phyloP scores from a whole-genome alignment of 2,329 filamentous ascomycete genomes.

The Albifimbria verrucaria region DNA sequence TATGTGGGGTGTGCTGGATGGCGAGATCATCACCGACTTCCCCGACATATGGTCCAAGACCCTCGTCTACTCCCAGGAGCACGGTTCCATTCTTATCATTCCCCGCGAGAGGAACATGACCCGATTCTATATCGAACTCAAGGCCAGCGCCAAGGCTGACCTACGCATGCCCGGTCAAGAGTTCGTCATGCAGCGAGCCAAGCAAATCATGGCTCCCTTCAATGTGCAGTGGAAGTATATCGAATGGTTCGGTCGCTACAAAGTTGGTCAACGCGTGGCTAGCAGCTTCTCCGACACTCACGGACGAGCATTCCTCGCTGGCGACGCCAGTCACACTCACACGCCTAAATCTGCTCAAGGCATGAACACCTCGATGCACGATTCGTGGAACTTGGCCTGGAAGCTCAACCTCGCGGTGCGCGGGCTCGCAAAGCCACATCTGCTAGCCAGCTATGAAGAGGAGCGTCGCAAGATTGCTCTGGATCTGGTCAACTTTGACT shows the following conservation, averaged over 20 bases:
- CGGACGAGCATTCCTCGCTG: slow-evolving; percentile 63
- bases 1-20: slow-evolving; percentile 70
- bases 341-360: slow-evolving; percentile 70
- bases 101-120: slow-evolving; percentile 72
- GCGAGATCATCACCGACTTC: slow-evolving; percentile 67
- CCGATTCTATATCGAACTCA: slow-evolving; percentile 58
- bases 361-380: slow-evolving; percentile 61
- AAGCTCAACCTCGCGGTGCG: slow-evolving; percentile 51
- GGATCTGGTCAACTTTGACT: slow-evolving; percentile 58
- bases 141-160: slow-evolving; percentile 39
- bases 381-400: slow-evolving; percentile 59
- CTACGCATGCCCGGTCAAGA: slow-evolving; percentile 49
- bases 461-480: slow-evolving; percentile 61
- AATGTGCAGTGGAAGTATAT: slow-evolving; percentile 55
- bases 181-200: slow-evolving; percentile 67
- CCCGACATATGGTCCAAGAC: slow-evolving; percentile 75
- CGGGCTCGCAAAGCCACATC: slow-evolving; percentile 48
- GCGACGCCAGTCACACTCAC: slow-evolving; percentile 70
- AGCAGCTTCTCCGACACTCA: slow-evolving; percentile 63
- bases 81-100: slow-evolving; percentile 70
- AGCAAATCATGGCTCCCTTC: slow-evolving; percentile 58
- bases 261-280: slow-evolving; percentile 68
- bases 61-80: slow-evolving; percentile 62
- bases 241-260: slow-evolving; percentile 71
- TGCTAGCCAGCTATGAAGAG: slow-evolving; percentile 59